Conservation (phyloP, 2,329 filamentous ascomycete genomes). For the Didymella lethalis region DNA sequence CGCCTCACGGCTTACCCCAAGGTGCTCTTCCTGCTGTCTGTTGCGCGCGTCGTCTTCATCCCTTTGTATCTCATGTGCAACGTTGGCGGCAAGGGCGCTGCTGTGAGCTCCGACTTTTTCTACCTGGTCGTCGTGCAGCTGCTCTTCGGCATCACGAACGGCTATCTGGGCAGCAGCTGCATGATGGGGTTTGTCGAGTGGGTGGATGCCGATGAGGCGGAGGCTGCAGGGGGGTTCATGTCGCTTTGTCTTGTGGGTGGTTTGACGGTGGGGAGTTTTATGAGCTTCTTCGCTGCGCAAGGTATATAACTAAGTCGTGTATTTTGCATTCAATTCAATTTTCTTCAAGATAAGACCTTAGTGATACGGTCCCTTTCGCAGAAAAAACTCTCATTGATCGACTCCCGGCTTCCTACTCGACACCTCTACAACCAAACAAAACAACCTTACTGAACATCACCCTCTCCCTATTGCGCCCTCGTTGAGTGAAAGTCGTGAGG, state of each 20-base stretch:
- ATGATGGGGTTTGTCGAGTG: conserved; percentile 91
- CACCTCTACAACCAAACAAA: no score
- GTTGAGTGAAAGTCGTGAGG: no score
- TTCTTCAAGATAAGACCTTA: no score
- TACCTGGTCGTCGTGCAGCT: conserved; percentile 86
- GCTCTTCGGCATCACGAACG: conserved; percentile 83
- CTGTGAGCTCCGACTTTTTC: conserved; percentile 81
- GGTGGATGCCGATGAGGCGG: conserved; percentile 82
- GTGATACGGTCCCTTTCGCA: no score
- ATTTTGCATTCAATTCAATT: no score
- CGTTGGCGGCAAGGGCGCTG: conserved; percentile 72
- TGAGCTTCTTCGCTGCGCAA: conserved; percentile 70
- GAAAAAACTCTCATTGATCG: no score
- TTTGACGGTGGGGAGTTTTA: conserved; percentile 81
- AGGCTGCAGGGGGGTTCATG: conserved; percentile 95
- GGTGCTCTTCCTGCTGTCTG: conserved; percentile 71
- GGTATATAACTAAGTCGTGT: not conserved
- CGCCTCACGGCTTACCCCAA: conserved; percentile 68
- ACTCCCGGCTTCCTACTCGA: no score
- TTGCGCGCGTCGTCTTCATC: conserved; percentile 74
- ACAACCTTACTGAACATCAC: no score
- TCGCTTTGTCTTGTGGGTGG: conserved; percentile 86
- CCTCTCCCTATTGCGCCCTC: no score
- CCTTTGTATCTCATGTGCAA: conserved; percentile 93
- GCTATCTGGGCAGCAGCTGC: conserved; percentile 83